These are phyloP conservation scores for Pseudisothecium myosuroides DNA, from an alignment of 225 moss, liverwort and hornwort species.

Conservation along the genomic window DNA sequence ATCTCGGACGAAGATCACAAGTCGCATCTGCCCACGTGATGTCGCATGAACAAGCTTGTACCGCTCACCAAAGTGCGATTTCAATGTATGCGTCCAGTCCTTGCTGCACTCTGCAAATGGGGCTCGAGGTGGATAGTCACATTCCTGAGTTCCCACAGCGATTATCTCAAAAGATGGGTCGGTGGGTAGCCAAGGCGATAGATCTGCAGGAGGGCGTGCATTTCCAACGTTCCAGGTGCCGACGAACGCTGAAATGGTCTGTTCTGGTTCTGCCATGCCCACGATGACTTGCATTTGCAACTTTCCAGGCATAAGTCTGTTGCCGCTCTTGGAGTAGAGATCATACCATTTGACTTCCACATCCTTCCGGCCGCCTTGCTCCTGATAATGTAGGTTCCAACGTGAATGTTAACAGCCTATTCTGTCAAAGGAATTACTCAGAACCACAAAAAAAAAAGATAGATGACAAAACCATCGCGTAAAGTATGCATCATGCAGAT, in stretches of 20 bases:
- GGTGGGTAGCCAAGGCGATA: slow-evolving; percentile 83
- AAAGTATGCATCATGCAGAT: neutral
- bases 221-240: slow-evolving; percentile 99
- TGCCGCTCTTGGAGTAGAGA: slow-evolving; percentile 71
- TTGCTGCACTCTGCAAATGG: slow-evolving; percentile 76
- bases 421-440: neutral
- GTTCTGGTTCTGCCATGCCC: slow-evolving; percentile 89
- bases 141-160: slow-evolving; percentile 89
- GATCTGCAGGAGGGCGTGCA: slow-evolving; percentile 90
- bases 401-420: neutral
- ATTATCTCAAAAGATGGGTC: slow-evolving; percentile 67
- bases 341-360: slow-evolving; percentile 67
- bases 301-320: slow-evolving; percentile 75
- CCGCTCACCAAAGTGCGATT: slow-evolving; percentile 69
- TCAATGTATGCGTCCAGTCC: slow-evolving; percentile 80
- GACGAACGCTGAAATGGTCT: slow-evolving; percentile 75
- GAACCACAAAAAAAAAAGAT: neutral
- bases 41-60: slow-evolving; percentile 77
- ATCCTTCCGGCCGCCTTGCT: slow-evolving; percentile 49
- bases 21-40: slow-evolving; percentile 96
- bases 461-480: neutral
- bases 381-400: slow-evolving; percentile 12
- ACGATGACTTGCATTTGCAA: slow-evolving; percentile 72
- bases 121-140: slow-evolving; percentile 81
- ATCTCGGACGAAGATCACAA: slow-evolving; percentile 78